These are phyloP conservation scores for Monascus ruber DNA, from an alignment of 2,329 filamentous ascomycete species.

Conservation along the genomic window DNA sequence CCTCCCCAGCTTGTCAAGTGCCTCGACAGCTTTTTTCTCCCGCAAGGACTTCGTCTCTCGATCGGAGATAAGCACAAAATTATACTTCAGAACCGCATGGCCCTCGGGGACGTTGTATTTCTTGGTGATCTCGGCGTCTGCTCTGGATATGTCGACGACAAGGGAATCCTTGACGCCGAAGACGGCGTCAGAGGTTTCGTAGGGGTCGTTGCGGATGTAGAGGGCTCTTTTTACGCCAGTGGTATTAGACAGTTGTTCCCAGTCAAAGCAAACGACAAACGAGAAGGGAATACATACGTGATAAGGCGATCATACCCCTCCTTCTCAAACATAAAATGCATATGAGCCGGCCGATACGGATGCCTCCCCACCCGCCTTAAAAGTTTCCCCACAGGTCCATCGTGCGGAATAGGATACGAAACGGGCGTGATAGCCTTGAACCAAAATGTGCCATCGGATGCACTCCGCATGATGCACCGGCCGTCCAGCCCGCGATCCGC, in stretches of 20 bases:
- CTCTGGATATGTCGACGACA: constrained; percentile 51
- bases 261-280: background rate
- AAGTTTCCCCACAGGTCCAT: constrained; percentile 70
- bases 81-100: constrained; percentile 53
- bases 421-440: constrained; percentile 78
- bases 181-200: constrained; percentile 73
- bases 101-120: constrained; percentile 55
- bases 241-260: constrained; percentile 1
- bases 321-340: constrained; percentile 86
- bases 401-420: constrained; percentile 72
- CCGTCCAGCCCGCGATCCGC: constrained; percentile 57
- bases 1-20: constrained; percentile 54
- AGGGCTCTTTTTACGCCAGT: constrained; percentile 45
- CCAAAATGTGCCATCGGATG: constrained; percentile 66
- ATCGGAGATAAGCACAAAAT: constrained; percentile 67
- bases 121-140: constrained; percentile 42
- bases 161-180: constrained; percentile 79
- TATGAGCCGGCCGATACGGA: constrained; percentile 63
- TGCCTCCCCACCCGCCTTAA: constrained; percentile 58
- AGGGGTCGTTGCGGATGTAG: constrained; percentile 66
- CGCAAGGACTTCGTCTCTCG: constrained; percentile 56
- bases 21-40: constrained; percentile 55
- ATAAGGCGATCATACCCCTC: constrained; percentile 66
- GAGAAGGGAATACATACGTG: constrained; percentile 48
- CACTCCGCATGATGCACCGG: constrained; percentile 57